These are phyloP conservation scores for Epichloe gansuensis DNA, from an alignment of 2,329 filamentous ascomycete species.

Conservation along the genomic window DNA sequence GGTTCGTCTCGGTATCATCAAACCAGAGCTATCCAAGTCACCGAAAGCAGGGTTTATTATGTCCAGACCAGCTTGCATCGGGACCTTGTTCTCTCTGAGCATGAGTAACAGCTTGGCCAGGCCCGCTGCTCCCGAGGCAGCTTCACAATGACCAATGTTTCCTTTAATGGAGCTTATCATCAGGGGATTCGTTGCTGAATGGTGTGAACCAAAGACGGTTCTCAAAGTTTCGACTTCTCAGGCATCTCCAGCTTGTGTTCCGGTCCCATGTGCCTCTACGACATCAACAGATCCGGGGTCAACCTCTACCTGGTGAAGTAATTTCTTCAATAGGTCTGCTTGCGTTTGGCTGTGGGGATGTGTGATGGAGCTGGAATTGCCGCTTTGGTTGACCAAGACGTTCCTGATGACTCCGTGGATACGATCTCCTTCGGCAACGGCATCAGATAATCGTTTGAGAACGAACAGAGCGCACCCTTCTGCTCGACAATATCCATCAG, in stretches of 20 bases:
- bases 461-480: conserved; percentile 37
- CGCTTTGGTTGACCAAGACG: conserved; percentile 59
- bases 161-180: conserved; percentile 38
- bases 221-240: conserved; percentile 63
- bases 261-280: conserved; percentile 82
- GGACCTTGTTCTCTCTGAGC: conserved; percentile 42
- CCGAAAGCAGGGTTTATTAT: conserved; percentile 44
- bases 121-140: conserved; percentile 34
- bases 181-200: not conserved
- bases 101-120: conserved; percentile 53
- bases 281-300: conserved; percentile 67
- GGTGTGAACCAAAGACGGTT: conserved; percentile 34
- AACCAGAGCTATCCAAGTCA: conserved; percentile 40
- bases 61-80: conserved; percentile 55
- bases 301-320: conserved; percentile 57
- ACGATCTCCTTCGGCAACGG: conserved; percentile 47
- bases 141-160: conserved; percentile 51
- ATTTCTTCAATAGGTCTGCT: conserved; percentile 43
- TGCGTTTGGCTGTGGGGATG: conserved; percentile 55
- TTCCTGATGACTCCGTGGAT: conserved; percentile 51
- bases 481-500: conserved; percentile 44
- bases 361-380: conserved; percentile 59
- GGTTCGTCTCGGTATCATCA: conserved; percentile 38
- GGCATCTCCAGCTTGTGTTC: conserved; percentile 72
- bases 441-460: conserved; percentile 37